Percentiles rank a stretch among this genome's conserved stretches.
phyloP scores from a whole-genome alignment of 352 stramenopile genomes.

The Lagenidium giganteum region DNA sequence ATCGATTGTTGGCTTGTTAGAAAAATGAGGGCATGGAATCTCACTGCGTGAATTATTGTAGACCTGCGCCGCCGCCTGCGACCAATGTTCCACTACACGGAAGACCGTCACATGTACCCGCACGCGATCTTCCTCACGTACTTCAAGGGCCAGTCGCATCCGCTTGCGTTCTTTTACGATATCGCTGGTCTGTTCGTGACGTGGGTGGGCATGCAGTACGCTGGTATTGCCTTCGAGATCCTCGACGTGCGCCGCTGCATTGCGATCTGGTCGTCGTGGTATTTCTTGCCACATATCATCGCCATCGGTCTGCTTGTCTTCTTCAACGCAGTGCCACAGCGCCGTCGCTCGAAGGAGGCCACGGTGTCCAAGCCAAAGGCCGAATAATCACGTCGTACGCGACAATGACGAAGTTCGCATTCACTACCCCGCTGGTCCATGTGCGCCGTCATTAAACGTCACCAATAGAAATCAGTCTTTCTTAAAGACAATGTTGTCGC shows the following conservation, averaged over 20 bases:
- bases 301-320: slow-evolving; percentile 54
- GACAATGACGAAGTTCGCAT: too few species aligned
- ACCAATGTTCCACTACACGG: slow-evolving; percentile 82
- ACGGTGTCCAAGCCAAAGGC: slow-evolving; percentile 29
- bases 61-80: slow-evolving; percentile 69
- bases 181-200: slow-evolving; percentile 62
- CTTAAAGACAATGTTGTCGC: too few species aligned
- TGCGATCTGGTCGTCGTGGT: slow-evolving; percentile 75
- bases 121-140: slow-evolving; percentile 81
- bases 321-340: slow-evolving; percentile 52
- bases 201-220: slow-evolving; percentile 85
- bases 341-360: slow-evolving; percentile 18
- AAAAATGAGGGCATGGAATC: neutral
- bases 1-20: neutral
- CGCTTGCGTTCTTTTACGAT: slow-evolving; percentile 78
- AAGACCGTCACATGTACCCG: slow-evolving; percentile 71
- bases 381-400: slow-evolving; percentile 33
- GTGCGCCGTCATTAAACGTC: too few species aligned
- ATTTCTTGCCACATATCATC: slow-evolving; percentile 72
- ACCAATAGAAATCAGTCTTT: too few species aligned
- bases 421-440: too few species aligned
- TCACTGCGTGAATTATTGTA: slow-evolving; percentile 10
- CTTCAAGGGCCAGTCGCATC: slow-evolving; percentile 66
- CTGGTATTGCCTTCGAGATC: slow-evolving; percentile 81
- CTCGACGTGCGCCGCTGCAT: slow-evolving; percentile 71